Base-by-base conservation (phyloP, 768 basidiomycete genomes). In the Fibroporia radiculosa region DNA sequence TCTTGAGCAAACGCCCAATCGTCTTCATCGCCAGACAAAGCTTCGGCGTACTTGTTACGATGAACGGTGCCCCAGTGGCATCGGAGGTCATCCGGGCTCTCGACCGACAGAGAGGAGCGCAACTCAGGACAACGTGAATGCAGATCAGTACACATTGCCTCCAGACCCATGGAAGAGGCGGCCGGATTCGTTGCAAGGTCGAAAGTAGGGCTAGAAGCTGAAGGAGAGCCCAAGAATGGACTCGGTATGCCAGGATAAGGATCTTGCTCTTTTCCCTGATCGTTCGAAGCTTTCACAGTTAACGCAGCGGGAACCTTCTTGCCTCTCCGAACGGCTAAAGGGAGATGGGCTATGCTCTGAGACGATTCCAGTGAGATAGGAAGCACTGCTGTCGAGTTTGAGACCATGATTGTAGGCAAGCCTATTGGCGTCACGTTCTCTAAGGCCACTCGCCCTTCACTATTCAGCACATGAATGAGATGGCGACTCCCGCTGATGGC, bases 201-300 rank as follows among this genome's bases (percentile, higher is more conserved):
- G 28, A 62, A 61, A 24, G 47, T 48, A 1, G 69, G 66, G 4
- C 58, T 61, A 50, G 62, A 61, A 18, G 55, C 43, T 6, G 59
- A 52, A 0, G 66, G 58, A 3, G 68, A 66, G 12, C 69, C 66
- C 12, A 63, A 58, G 56, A 72, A 72, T 6, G 70, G 65, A 13
- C 64, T 68, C 5, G 70, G 71, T 12, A 72, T 66, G 41, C 63
- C 64, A 18, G 71, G 70, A 44, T 72, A 72, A 6, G 53, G 42
- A 31, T 55, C 58, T 16, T 35, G 8, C 8, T 41, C 59, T 49
- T 48, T 53, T 13, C 13, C 48, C 47, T 37, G 56, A 47, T 34
- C 53, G 50, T 28, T 45, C 52, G 31, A 26, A 33, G 14, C 34
- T 34, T 35, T 48, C 36, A 63, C 45, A 51, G 45, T 44, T 44